Evolutionary conservation across 139 green algal genomes (phyloP).

Genomic region (Coccomyxa sp.): DNA sequence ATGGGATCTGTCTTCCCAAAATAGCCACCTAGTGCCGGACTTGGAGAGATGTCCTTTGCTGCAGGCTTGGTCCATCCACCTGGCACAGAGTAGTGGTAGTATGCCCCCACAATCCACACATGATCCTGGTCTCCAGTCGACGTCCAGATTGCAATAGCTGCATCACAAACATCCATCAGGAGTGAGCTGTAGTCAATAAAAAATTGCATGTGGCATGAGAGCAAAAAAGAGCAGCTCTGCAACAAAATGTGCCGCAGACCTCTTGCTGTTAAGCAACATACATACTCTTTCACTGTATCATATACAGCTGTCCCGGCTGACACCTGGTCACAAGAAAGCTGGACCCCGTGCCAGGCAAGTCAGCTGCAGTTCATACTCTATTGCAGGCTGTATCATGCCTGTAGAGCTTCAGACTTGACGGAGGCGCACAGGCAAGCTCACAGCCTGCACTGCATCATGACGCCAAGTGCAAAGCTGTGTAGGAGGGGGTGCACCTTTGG

Average conservation of each 20-base stretch:
- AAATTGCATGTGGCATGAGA: not conserved
- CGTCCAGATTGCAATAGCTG: slow-evolving; percentile 57
- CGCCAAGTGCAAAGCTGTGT: too few relatives aligned
- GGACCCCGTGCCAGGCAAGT: too few relatives aligned
- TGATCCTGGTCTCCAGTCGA: slow-evolving; percentile 54
- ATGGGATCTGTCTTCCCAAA: slow-evolving; percentile 57
- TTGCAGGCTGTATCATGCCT: too few relatives aligned
- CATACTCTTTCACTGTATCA: too few relatives aligned
- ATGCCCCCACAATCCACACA: slow-evolving; percentile 76
- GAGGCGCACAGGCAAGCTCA: too few relatives aligned
- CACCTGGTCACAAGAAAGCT: too few relatives aligned
- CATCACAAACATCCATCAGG: not conserved
- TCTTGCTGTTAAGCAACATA: not conserved
- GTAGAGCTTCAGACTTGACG: too few relatives aligned
- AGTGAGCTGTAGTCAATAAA: not conserved
- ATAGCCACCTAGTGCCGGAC: slow-evolving; percentile 11
- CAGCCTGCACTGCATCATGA: too few relatives aligned
- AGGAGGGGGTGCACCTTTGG: slow-evolving; percentile 14
- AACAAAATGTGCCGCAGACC: not conserved
- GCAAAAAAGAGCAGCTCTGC: not conserved
- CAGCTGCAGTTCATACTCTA: too few relatives aligned
- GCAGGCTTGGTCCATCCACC: slow-evolving; percentile 59
- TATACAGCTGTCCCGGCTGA: too few relatives aligned
- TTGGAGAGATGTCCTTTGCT: slow-evolving; percentile 70
- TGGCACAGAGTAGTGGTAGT: slow-evolving; percentile 86